Conservation (phyloP, 768 basidiomycete species). For the Goffeauzyma gilvescens region DNA sequence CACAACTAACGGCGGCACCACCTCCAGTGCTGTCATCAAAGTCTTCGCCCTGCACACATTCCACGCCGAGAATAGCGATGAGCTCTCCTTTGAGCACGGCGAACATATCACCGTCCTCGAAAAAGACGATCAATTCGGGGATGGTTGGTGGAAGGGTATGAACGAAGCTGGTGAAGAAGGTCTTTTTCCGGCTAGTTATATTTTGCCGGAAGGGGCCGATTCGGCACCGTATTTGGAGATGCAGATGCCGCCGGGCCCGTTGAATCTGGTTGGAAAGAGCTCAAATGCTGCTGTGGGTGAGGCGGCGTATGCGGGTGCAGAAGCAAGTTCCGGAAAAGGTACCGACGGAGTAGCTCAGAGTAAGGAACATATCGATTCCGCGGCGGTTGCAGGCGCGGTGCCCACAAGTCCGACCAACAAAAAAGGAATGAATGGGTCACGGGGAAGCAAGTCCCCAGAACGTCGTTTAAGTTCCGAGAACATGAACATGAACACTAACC, state of each 20-base stretch:
- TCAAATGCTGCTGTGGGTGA: too few species aligned
- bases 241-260: background rate
- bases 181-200: conserved; percentile 54
- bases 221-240: conserved; percentile 9
- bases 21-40: background rate
- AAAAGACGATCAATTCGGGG: conserved; percentile 76
- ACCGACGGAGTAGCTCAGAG: too few species aligned
- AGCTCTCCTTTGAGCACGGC: conserved; percentile 64
- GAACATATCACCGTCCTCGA: conserved; percentile 78
- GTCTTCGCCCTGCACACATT: conserved; percentile 8
- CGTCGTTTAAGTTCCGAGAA: background rate
- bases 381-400: too few species aligned
- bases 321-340: too few species aligned
- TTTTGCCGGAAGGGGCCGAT: conserved; percentile 27
- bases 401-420: too few species aligned
- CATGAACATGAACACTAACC: too few species aligned
- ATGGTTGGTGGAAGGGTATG: conserved; percentile 86
- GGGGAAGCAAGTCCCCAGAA: background rate
- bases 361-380: too few species aligned
- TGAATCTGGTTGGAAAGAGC: conserved; percentile 1
- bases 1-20: background rate
- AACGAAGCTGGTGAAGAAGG: conserved; percentile 67
- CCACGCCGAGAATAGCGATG: conserved; percentile 77
- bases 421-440: too few species aligned
- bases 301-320: too few species aligned